Conservation (phyloP, 1,139 yeast genomes). For the Meyerozyma sp. region DNA sequence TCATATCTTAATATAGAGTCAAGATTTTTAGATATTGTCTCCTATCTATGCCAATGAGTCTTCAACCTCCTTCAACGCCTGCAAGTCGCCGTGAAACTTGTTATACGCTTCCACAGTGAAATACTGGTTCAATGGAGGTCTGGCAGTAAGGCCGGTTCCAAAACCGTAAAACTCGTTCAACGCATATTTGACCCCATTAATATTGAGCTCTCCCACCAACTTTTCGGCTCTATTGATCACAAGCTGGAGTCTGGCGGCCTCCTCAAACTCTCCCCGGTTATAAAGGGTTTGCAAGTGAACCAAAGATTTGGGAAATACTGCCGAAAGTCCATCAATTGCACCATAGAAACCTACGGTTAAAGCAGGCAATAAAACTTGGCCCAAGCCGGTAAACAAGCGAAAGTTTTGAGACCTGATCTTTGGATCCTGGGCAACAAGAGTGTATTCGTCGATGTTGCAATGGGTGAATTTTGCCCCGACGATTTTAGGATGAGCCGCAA, state of each 20-base stretch:
- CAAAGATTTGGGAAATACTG: constrained; percentile 32
- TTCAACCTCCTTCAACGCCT: constrained; percentile 4
- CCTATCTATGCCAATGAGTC: neutral
- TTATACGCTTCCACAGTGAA: constrained; percentile 3
- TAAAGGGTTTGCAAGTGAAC: constrained; percentile 26
- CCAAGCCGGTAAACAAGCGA: constrained; percentile 42
- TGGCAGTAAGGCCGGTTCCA: constrained; percentile 16
- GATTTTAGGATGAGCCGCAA: constrained; percentile 29
- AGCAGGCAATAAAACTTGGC: constrained; percentile 42
- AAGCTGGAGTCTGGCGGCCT: constrained; percentile 37
- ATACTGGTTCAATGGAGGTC: constrained; percentile 16
- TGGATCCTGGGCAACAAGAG: constrained; percentile 33
- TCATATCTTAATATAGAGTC: too few relatives aligned
- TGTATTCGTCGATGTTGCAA: constrained; percentile 21
- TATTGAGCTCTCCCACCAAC: constrained; percentile 35
- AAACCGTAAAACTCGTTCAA: constrained; percentile 14
- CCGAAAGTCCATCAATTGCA: constrained; percentile 41
- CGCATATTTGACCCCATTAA: constrained; percentile 38
- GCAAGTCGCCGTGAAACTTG: constrained; percentile 2
- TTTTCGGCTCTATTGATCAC: constrained; percentile 37
- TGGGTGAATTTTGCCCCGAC: constrained; percentile 36
- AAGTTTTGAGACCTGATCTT: constrained; percentile 29
- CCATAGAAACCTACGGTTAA: constrained; percentile 39
- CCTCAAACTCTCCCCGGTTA: constrained; percentile 25
- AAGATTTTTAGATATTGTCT: too few relatives aligned